Evolutionary conservation across 1,284 basidiomycete genomes (phyloP).

Genomic region (Laetiporus sulphureus): DNA sequence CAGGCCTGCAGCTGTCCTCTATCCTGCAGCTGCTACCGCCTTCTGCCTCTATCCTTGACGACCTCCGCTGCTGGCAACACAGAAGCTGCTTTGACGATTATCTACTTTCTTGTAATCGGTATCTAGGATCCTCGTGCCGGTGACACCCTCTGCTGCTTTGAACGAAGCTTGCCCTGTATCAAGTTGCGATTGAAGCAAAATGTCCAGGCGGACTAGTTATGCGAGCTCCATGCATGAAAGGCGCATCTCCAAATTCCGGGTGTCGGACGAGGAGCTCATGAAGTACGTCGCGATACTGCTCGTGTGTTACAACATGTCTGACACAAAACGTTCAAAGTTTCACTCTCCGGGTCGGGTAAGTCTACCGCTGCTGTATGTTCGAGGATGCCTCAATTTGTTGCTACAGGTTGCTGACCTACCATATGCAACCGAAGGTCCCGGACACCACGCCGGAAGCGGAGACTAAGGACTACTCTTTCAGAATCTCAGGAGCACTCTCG

Average conservation of each 20-base stretch:
- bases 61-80: no score
- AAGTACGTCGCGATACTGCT: conserved; percentile 46
- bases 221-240: conserved; percentile 56
- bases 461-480: conserved; percentile 56
- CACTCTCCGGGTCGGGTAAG: conserved; percentile 73
- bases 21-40: no score
- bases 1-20: no score
- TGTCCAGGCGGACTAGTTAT: conserved; percentile 63
- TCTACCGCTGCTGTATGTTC: conserved; percentile 14
- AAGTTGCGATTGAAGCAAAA: conserved; percentile 4
- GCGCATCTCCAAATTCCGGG: conserved; percentile 64
- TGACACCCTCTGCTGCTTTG: no score
- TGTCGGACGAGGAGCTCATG: conserved; percentile 77
- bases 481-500: conserved; percentile 64
- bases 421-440: conserved; percentile 56
- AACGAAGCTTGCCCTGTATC: background rate
- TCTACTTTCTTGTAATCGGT: no score
- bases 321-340: no score
- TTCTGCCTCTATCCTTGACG: no score
- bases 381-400: conserved; percentile 6
- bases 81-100: no score
- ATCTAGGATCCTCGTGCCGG: no score
- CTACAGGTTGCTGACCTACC: conserved; percentile 57
- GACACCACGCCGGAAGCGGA: conserved; percentile 38
- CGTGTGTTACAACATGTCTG: conserved; percentile 10